Evolutionary conservation across 2,329 filamentous ascomycete species (phyloP).

Genomic region (Fusarium sp.): DNA sequence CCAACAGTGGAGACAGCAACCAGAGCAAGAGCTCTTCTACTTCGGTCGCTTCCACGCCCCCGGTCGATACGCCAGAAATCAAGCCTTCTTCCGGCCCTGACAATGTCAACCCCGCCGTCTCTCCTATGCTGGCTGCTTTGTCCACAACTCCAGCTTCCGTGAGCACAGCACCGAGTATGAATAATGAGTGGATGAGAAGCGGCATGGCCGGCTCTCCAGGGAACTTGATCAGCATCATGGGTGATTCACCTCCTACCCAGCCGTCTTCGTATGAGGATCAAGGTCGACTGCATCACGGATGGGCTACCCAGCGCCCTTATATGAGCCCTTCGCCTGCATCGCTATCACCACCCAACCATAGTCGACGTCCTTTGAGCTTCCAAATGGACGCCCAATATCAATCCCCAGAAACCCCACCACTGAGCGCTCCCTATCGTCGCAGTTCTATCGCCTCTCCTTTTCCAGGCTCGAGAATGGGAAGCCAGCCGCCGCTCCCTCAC

Average conservation of each 20-base stretch:
- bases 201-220: conserved; percentile 67
- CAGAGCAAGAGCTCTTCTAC: conserved; percentile 55
- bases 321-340: conserved; percentile 63
- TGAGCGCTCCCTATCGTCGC: conserved; percentile 58
- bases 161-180: conserved; percentile 64
- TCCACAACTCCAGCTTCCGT: conserved; percentile 66
- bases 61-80: conserved; percentile 63
- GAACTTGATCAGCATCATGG: conserved; percentile 66
- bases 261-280: conserved; percentile 68
- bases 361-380: conserved; percentile 67
- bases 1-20: conserved; percentile 53
- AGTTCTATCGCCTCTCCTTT: conserved; percentile 68
- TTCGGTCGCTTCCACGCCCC: conserved; percentile 62
- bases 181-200: conserved; percentile 62
- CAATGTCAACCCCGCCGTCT: conserved; percentile 61
- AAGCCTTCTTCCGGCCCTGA: conserved; percentile 59
- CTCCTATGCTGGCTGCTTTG: conserved; percentile 65
- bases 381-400: conserved; percentile 66
- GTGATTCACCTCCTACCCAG: conserved; percentile 68
- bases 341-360: conserved; percentile 55
- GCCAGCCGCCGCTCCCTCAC: conserved; percentile 79
- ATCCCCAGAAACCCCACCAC: conserved; percentile 58
- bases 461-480: conserved; percentile 60
- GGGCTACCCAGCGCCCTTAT: conserved; percentile 64
- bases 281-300: conserved; percentile 59